Base-by-base conservation (phyloP, 108 stramenopile species). In the Pseudonitzschia multiseries region DNA sequence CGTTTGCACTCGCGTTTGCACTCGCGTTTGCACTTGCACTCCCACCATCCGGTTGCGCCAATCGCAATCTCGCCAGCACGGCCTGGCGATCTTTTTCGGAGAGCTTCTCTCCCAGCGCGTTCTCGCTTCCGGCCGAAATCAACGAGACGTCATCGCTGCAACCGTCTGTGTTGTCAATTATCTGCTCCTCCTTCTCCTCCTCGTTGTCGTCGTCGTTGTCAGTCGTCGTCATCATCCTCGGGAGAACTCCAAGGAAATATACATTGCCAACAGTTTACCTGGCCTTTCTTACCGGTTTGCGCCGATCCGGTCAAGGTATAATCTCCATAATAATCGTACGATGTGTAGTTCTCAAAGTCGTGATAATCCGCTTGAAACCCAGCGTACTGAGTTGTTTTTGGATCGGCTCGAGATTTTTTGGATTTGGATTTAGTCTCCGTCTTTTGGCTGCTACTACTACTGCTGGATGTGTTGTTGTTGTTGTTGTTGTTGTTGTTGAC, bases 51-150 rank as follows among this genome's bases (percentile, higher is more conserved):
- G 79, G 51, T 75, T 81, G 59, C 10, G 81, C 54, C 59, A 85
- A 64, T 44, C 83, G 70, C 21, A 86, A 71, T 21, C 81, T 42
- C 2, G 85, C 87, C 24, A 86, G 22, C 5, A 84, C 79, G n/a
- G 81, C 81, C 42, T 76, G 74, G 42, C 82, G 78, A 20, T 80
- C 79, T 40, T 74, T 77, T 15, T 80, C 73, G 0, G 83, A 80
- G 3, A 79, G 65, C 48, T 69, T 71, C 57, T 76, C 85, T n/a
- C 84, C 86, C 15, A 78, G 53, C 8, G 53, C 57, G n/a, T 59
- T 66, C 42, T 77, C 82, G 75, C 82, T 83, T 17, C 70, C 73
- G 14, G 71, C 80, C 32, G 78, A 76, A 26, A 32, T 29, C 46
- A 50, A 48, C 29, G 70, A 74, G 14, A 74, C 52, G 3, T 85